These are phyloP conservation scores for Conticribra guillardii DNA, from an alignment of 108 stramenopile species.

Conservation along the genomic window DNA sequence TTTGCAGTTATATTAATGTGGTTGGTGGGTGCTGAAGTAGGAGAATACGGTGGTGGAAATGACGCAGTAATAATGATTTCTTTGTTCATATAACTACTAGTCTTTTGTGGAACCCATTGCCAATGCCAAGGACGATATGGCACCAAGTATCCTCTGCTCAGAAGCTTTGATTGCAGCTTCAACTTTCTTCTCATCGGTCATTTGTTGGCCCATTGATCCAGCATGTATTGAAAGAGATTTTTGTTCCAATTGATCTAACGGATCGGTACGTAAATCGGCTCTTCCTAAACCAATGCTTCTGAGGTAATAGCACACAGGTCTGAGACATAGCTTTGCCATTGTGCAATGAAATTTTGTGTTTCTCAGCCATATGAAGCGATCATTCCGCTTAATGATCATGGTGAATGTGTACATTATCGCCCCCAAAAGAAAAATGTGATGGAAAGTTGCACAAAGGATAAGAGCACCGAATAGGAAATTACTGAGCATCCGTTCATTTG, in stretches of 20 bases:
- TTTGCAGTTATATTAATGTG: too few relatives aligned
- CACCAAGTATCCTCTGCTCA: background rate
- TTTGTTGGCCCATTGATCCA: background rate
- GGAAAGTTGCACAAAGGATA: slow-evolving; percentile 1
- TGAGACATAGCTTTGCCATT: background rate
- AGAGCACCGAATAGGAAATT: background rate
- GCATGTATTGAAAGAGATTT: background rate
- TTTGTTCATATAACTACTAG: too few relatives aligned
- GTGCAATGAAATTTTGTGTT: slow-evolving; percentile 8
- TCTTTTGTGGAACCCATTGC: too few relatives aligned
- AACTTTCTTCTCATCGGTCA: background rate
- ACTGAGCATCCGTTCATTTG: background rate
- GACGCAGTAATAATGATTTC: too few relatives aligned
- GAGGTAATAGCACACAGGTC: slow-evolving; percentile 19
- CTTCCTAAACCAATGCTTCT: background rate
- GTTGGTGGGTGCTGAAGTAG: too few relatives aligned
- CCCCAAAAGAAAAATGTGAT: slow-evolving; percentile 13
- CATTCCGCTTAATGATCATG: slow-evolving; percentile 1
- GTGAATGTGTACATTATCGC: slow-evolving; percentile 1
- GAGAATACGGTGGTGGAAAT: too few relatives aligned
- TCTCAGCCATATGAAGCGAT: slow-evolving; percentile 9
- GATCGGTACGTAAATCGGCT: background rate
- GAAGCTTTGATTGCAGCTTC: background rate
- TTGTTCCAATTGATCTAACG: background rate
- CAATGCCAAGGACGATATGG: background rate